Evolutionary conservation across 2,329 filamentous ascomycete species (phyloP), one percentile per base, ranked within the genome.

Genomic region (Aspergillus aculeatinus): DNA sequence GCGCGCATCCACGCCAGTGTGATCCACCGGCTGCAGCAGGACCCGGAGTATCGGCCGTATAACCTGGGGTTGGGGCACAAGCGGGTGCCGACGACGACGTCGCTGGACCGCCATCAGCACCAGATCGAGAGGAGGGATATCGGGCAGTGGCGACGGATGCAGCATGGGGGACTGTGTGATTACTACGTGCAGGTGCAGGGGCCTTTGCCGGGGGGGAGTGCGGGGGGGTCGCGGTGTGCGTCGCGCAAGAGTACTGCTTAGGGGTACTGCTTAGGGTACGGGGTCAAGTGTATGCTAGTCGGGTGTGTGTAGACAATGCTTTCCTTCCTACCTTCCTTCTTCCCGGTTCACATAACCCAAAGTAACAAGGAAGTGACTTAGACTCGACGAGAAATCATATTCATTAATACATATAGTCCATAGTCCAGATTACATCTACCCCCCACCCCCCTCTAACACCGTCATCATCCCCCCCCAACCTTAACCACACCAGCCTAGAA

Each of bases 31-130:
- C 25, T 67, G 9, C 48, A 33, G 7, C 29, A 19, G 10, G 65
- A 67, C 50, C 62, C 58, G 1, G 48, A 55, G 4, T 67, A 67
- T 51, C 50, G 60, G 12, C 65, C 65, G 11, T 67, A 60, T 42
- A 66, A 66, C n/a, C 51, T 67, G n/a, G 65, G 65, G 9, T 49
- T 66, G n/a, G 65, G 65, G 2, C 39, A 62, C 7, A 55, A 57
- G 42, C 29, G 42, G 3, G 35, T 52, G 19, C 57, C 31, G 27
- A 52, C 50, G 4, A 25, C 53, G 5, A 29, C 33, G 33, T 12
- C 11, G 11, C 14, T 35, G 33, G 33, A 29, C 27, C 27, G 27
- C 5, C 27, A 29, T 10, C 27, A 29, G 27, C 27, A 35, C 16
- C 33, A 48, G 2, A 56, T 51, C 4, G 60, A 63, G 14, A 23